Base-by-base conservation (phyloP, 176 grass and related monocot species). In the Aechmea fasciata region DNA sequence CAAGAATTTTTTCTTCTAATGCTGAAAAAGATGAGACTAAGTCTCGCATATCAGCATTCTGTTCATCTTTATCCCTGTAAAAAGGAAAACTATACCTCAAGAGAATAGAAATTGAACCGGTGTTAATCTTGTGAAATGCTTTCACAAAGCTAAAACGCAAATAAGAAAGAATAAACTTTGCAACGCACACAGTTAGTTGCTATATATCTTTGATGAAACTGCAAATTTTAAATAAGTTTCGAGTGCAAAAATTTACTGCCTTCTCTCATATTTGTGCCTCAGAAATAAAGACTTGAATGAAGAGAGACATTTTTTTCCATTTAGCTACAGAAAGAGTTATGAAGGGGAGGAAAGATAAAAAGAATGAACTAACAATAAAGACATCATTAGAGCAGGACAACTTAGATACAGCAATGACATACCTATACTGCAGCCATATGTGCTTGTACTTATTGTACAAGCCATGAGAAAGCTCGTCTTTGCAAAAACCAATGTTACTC, bases 401-500 rank as follows among this genome's bases (percentile, higher is more conserved):
- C 17, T 9, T 19, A 9, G 10, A 18, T 20, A 61, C 20, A 61
- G 7, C 9, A 9, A 19, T 9, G 20, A 19, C 55, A 22, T 85
- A 99, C 94, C 94, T 85, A 50, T 77, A 51, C 5, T 72, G 73
- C 41, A 79, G 80, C 94, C 94, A 99, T 72, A 99, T 90, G 69
- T 99, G 86, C 77, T 86, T 93, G 81, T 99, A 99, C 82, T 81
- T 90, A 49, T 18, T 71, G 64, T 99, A 93, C 80, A 99, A 80
- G 71, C 82, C 77, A 72, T 83, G 53, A 55, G 94, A 99, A 79
- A 99, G 87, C 66, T 99, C 94, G 52, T 75, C 80, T 88, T 90
- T 99, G 59, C 90, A 99, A 78, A 89, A 93, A 18, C 94, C 94
- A 86, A 99, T 99, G 71, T 99, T 99, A 85, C 94, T 93, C 77